These are phyloP conservation scores for Penicillium paxilli DNA, from an alignment of 495 filamentous ascomycete genomes.

Conservation along the genomic window DNA sequence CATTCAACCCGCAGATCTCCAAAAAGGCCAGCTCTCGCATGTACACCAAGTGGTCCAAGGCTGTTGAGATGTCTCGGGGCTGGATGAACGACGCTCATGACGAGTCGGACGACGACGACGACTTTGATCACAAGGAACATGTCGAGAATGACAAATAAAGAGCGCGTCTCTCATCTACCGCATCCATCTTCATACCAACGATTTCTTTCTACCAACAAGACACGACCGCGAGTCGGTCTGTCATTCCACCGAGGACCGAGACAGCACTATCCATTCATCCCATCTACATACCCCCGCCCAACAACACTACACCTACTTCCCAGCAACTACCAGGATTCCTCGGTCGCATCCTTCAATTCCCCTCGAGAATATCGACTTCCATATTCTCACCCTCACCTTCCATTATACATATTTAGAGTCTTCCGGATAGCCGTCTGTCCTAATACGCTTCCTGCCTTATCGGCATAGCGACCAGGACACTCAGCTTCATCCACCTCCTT, in stretches of 20 bases:
- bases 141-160: slow-evolving; percentile 21
- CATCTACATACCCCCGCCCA: too few relatives aligned
- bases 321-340: not conserved
- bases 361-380: too few relatives aligned
- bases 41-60: slow-evolving; percentile 81
- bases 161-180: not conserved
- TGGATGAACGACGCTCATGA: slow-evolving; percentile 58
- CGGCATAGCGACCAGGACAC: not conserved
- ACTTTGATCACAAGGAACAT: not conserved
- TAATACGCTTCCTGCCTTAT: slow-evolving; percentile 19
- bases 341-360: not conserved
- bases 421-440: slow-evolving; percentile 17
- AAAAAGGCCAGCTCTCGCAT: slow-evolving; percentile 60
- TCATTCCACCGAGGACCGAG: not conserved
- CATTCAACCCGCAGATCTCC: slow-evolving; percentile 69
- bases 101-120: slow-evolving; percentile 14
- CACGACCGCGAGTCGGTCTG: slow-evolving; percentile 11
- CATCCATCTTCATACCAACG: slow-evolving; percentile 2
- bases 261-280: not conserved
- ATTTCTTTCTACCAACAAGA: slow-evolving; percentile 1
- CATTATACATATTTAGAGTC: slow-evolving; percentile 28
- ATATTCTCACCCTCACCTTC: slow-evolving; percentile 7
- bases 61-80: slow-evolving; percentile 86
- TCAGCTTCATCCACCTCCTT: slow-evolving; percentile 7
- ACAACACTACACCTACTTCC: not conserved